Evolutionary conservation across 257 asterid genomes (phyloP).

Genomic region (Nicotiana benthamiana): DNA sequence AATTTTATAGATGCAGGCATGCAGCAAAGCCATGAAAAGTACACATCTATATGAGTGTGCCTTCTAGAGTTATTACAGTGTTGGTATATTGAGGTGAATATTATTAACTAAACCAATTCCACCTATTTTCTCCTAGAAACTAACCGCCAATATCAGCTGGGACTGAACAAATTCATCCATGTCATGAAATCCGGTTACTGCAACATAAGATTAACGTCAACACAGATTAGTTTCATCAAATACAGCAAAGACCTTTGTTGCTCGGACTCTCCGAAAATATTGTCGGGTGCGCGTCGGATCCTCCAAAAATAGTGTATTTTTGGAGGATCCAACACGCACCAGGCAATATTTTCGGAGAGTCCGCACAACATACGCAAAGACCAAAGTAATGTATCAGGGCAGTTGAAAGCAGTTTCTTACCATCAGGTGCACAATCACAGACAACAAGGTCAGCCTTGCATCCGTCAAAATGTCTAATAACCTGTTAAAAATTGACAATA

Average conservation of each 20-base stretch:
- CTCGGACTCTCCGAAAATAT: too few species aligned
- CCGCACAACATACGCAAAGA: too few species aligned
- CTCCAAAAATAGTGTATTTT: too few species aligned
- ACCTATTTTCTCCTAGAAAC: slow-evolving; percentile 15
- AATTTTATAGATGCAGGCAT: background rate
- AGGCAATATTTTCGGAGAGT: too few species aligned
- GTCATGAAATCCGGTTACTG: slow-evolving; percentile 98
- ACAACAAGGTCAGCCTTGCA: slow-evolving; percentile 99
- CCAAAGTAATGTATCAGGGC: background rate
- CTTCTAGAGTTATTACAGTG: background rate
- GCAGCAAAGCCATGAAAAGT: background rate
- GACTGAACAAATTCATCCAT: slow-evolving; percentile 99
- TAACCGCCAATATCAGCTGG: slow-evolving; percentile 92
- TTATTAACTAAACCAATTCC: background rate
- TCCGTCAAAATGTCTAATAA: slow-evolving; percentile 97
- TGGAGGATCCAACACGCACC: too few species aligned
- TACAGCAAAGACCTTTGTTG: background rate
- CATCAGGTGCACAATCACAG: slow-evolving; percentile 99
- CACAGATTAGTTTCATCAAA: background rate
- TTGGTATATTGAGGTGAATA: background rate
- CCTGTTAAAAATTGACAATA: slow-evolving; percentile 30
- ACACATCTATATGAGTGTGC: background rate
- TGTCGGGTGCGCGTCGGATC: too few species aligned
- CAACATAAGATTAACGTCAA: background rate
- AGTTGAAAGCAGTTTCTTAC: slow-evolving; percentile 34